These are phyloP conservation scores for Lentinula sp. DNA, from an alignment of 768 basidiomycete species.

Conservation along the genomic window DNA sequence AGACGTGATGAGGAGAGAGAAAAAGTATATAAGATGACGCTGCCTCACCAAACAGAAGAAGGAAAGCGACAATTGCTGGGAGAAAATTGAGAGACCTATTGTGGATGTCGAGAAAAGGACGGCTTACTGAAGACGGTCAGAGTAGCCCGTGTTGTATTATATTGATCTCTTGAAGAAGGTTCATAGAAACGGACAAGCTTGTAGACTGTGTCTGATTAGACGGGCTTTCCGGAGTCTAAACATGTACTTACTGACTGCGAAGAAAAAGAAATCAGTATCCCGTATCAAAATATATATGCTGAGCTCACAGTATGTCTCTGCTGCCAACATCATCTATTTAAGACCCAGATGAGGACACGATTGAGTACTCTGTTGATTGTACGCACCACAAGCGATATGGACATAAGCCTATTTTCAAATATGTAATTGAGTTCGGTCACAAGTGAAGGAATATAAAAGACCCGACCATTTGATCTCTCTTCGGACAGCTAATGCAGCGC, in stretches of 20 bases:
- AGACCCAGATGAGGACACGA: conserved; percentile 42
- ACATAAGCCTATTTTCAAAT: background rate
- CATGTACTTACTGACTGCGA: conserved; percentile 32
- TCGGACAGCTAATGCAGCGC: conserved; percentile 66
- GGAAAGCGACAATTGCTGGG: conserved; percentile 68
- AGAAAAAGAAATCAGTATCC: background rate
- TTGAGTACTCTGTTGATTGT: too few species aligned
- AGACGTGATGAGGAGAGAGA: background rate
- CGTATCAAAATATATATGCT: background rate
- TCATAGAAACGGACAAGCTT: conserved; percentile 82
- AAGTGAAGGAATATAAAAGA: background rate
- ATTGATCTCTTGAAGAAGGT: conserved; percentile 46
- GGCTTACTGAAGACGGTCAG: conserved; percentile 75
- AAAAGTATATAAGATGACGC: background rate
- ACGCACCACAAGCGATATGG: conserved; percentile 1
- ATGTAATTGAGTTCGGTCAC: background rate
- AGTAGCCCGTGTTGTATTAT: conserved; percentile 71
- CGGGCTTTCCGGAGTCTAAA: background rate
- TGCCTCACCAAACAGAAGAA: conserved; percentile 49
- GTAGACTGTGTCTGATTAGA: conserved; percentile 45
- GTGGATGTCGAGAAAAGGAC: background rate
- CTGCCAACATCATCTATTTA: conserved; percentile 71
- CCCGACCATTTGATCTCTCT: conserved; percentile 74
- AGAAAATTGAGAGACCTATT: conserved; percentile 1
- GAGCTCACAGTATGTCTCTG: conserved; percentile 70